A percentile compares a stretch with the other conserved stretches of the same genome.
Conservation (phyloP, 495 filamentous ascomycete genomes). For the Neurospora tetrasperma region DNA sequence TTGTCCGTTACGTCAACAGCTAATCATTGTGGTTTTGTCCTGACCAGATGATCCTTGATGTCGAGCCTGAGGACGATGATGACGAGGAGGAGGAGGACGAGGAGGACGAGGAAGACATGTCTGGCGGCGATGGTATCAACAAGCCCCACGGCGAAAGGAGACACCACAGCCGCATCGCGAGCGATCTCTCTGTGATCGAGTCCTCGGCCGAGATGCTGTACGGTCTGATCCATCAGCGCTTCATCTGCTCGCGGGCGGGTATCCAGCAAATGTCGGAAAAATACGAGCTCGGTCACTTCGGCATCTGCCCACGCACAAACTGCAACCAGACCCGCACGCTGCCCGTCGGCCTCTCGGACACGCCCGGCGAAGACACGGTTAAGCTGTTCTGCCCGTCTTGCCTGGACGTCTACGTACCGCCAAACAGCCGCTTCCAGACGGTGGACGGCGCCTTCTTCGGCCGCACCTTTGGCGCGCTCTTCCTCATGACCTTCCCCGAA, state of each 20-base stretch:
- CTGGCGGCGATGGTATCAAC: slow-evolving; percentile 40
- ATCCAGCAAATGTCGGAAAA: slow-evolving; percentile 99
- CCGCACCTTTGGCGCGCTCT: slow-evolving; percentile 83
- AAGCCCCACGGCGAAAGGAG: slow-evolving; percentile 51
- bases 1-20: not conserved
- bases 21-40: slow-evolving; percentile 20
- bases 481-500: slow-evolving; percentile 97
- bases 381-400: slow-evolving; percentile 97
- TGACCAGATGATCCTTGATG: slow-evolving; percentile 90
- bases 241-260: slow-evolving; percentile 92
- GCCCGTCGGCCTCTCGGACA: slow-evolving; percentile 86
- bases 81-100: slow-evolving; percentile 76
- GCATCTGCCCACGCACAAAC: slow-evolving; percentile 79
- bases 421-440: slow-evolving; percentile 92
- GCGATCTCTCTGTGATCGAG: slow-evolving; percentile 89
- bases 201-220: slow-evolving; percentile 95
- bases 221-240: slow-evolving; percentile 95
- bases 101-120: slow-evolving; percentile 66
- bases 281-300: slow-evolving; percentile 92
- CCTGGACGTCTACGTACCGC: slow-evolving; percentile 92
- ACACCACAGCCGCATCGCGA: slow-evolving; percentile 76
- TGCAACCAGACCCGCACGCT: slow-evolving; percentile 82
- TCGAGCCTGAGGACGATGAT: slow-evolving; percentile 89
- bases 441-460: slow-evolving; percentile 99
- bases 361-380: slow-evolving; percentile 91